Evolutionary conservation across 495 filamentous ascomycete species (phyloP).

Genomic region (Thermothielavioides terrestris): DNA sequence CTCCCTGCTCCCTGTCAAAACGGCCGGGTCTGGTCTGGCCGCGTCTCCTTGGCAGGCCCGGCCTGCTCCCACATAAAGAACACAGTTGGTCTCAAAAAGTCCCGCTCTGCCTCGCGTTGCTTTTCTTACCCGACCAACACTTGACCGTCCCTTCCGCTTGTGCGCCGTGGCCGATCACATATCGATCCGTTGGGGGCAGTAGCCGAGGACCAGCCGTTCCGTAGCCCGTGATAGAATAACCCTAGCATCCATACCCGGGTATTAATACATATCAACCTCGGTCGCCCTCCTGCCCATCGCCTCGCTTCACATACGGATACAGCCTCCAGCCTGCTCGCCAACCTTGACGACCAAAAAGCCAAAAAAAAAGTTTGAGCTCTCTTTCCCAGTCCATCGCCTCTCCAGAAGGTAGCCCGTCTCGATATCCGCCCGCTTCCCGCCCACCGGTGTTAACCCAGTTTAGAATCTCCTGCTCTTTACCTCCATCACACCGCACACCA

Average conservation of each 20-base stretch:
- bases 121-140: conserved; percentile 8
- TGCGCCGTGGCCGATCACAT: conserved; percentile 1
- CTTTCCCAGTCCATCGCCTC: background rate
- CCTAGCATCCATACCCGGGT: conserved; percentile 3
- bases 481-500: background rate
- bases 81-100: conserved; percentile 11
- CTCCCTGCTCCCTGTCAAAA: conserved; percentile 10
- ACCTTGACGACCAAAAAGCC: background rate
- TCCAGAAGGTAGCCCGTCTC: background rate
- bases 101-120: conserved; percentile 4
- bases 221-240: conserved; percentile 4
- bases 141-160: background rate
- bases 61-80: conserved; percentile 13
- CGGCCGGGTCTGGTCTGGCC: conserved; percentile 4
- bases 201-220: conserved; percentile 2
- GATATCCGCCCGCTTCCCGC: background rate
- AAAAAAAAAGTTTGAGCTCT: background rate
- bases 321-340: conserved; percentile 2
- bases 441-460: background rate
- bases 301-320: conserved; percentile 7
- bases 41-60: conserved; percentile 6
- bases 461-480: background rate
- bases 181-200: background rate
- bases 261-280: conserved; percentile 20
- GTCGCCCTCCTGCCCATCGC: conserved; percentile 2